These are phyloP conservation scores for Monosporascus sp. DNA, from an alignment of 2,329 filamentous ascomycete species.

Conservation along the genomic window DNA sequence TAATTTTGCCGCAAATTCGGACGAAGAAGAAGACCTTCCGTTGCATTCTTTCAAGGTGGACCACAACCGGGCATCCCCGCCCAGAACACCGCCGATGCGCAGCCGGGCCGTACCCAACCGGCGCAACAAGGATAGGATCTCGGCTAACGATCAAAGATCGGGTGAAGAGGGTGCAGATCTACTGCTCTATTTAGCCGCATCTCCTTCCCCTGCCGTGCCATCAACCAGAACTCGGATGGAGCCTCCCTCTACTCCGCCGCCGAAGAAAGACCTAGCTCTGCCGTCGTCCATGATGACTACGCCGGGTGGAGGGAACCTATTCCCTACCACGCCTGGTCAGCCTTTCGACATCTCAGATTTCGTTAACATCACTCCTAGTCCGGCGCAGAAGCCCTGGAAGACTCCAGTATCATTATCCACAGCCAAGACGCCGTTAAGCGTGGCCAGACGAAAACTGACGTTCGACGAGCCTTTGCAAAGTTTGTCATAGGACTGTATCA, in stretches of 20 bases:
- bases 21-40: slow-evolving; percentile 80
- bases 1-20: slow-evolving; percentile 58
- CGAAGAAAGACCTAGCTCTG: slow-evolving; percentile 62
- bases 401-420: slow-evolving; percentile 58
- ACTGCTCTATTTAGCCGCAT: slow-evolving; percentile 80
- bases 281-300: slow-evolving; percentile 89
- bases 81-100: slow-evolving; percentile 71
- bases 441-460: slow-evolving; percentile 70
- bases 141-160: slow-evolving; percentile 46
- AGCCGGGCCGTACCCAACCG: slow-evolving; percentile 42
- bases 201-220: slow-evolving; percentile 74
- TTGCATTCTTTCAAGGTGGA: slow-evolving; percentile 65
- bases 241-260: slow-evolving; percentile 70
- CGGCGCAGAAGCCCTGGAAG: slow-evolving; percentile 84
- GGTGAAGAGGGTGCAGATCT: slow-evolving; percentile 79
- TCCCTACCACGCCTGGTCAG: slow-evolving; percentile 74
- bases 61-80: slow-evolving; percentile 71
- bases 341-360: slow-evolving; percentile 93
- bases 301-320: slow-evolving; percentile 63
- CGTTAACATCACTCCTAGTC: slow-evolving; percentile 94
- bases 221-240: slow-evolving; percentile 52
- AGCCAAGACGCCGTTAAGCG: slow-evolving; percentile 54
- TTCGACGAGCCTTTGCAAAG: slow-evolving; percentile 64
- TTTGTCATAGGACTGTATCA: background rate
- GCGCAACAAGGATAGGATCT: slow-evolving; percentile 42